A percentile compares a stretch with the other conserved stretches of the same genome.
phyloP scores from a whole-genome alignment of 2,329 filamentous ascomycete species.

The Sphaerostilbella broomeana region DNA sequence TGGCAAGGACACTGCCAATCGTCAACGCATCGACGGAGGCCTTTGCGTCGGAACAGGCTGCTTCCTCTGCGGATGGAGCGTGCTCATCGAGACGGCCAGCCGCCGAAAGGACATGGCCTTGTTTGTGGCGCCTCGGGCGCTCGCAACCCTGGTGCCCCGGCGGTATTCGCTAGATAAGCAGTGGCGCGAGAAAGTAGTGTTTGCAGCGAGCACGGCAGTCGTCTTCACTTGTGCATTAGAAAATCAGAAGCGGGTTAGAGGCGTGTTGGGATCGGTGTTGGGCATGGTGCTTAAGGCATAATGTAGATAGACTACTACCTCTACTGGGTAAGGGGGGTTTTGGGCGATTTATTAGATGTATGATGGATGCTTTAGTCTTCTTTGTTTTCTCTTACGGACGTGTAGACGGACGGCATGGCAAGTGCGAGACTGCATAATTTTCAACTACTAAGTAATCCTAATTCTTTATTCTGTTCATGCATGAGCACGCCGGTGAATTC shows the following conservation, averaged over 20 bases:
- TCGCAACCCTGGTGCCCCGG: conserved; percentile 67
- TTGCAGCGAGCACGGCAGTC: conserved; percentile 61
- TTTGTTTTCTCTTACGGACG: not conserved
- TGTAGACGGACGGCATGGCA: not conserved
- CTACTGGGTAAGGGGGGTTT: no score
- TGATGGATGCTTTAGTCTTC: not conserved
- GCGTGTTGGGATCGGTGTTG: conserved; percentile 59
- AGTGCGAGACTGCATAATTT: not conserved
- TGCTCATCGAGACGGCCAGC: conserved; percentile 61
- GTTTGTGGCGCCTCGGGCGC: conserved; percentile 73
- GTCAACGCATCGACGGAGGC: conserved; percentile 52
- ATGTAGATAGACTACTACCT: conserved; percentile 3
- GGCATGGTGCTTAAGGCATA: conserved; percentile 39
- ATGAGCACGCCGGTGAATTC: not conserved
- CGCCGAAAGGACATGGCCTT: conserved; percentile 69
- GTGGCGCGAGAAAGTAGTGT: conserved; percentile 60
- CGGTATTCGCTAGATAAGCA: conserved; percentile 56
- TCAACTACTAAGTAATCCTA: conserved; percentile 1
- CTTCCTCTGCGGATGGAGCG: conserved; percentile 72
- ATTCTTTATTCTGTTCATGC: conserved; percentile 1
- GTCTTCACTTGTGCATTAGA: conserved; percentile 63
- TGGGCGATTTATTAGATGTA: not conserved
- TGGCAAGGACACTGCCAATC: conserved; percentile 39
- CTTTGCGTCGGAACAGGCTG: conserved; percentile 68
- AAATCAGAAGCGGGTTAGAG: conserved; percentile 56